phyloP scores from a whole-genome alignment of 805 yeast genomes.

The Candida michaelii region DNA sequence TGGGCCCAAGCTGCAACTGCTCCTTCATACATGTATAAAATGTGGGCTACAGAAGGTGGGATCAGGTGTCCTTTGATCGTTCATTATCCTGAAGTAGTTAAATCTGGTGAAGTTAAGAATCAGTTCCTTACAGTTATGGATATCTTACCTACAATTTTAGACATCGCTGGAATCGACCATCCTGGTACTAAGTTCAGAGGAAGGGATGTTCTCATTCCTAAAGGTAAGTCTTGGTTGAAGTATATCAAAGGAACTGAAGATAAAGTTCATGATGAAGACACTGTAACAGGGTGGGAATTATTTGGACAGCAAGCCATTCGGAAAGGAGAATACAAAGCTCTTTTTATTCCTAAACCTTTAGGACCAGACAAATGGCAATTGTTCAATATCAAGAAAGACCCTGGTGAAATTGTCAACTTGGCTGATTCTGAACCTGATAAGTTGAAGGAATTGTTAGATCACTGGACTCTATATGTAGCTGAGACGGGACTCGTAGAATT shows the following conservation, averaged over 20 bases:
- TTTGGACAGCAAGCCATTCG: conserved; percentile 58
- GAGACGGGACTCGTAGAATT: conserved; percentile 24
- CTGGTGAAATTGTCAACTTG: conserved; percentile 53
- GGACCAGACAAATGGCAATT: conserved; percentile 53
- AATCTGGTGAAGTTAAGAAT: conserved; percentile 29
- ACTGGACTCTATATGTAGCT: conserved; percentile 54
- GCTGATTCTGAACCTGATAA: conserved; percentile 34
- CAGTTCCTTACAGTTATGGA: conserved; percentile 61
- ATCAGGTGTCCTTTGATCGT: conserved; percentile 56
- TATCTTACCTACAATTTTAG: conserved; percentile 55
- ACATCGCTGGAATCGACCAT: conserved; percentile 45
- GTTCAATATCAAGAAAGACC: conserved; percentile 42
- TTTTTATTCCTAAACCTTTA: conserved; percentile 48
- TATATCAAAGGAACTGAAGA: conserved; percentile 30
- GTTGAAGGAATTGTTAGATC: conserved; percentile 41
- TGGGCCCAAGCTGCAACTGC: conserved; percentile 68
- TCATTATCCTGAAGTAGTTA: conserved; percentile 39
- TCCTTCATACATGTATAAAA: conserved; percentile 52
- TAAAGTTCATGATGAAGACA: conserved; percentile 40
- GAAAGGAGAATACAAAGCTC: conserved; percentile 48
- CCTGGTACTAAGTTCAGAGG: conserved; percentile 44
- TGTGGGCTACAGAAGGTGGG: conserved; percentile 63
- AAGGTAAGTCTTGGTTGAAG: conserved; percentile 47
- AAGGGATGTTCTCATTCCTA: conserved; percentile 41
- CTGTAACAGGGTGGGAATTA: conserved; percentile 57